phyloP scores from a whole-genome alignment of 2,329 filamentous ascomycete species.

The Calonectria hawksworthii region DNA sequence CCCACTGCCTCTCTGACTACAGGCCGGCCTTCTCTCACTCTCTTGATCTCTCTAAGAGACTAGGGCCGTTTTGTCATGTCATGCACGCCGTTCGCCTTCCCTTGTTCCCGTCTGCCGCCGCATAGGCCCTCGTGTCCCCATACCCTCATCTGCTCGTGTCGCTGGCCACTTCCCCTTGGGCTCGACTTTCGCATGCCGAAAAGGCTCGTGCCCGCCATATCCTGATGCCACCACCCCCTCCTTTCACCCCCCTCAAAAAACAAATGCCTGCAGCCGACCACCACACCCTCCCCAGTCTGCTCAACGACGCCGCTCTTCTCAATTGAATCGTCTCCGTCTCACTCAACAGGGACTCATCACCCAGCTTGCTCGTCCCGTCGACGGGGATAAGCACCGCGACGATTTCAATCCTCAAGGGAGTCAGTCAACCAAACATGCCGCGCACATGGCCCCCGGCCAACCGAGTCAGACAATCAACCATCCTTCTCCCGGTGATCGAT shows the following conservation, averaged over 20 bases:
- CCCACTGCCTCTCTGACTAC: not conserved
- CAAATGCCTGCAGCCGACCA: not conserved
- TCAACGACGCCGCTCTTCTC: slow-evolving; percentile 1
- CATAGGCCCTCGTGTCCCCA: not conserved
- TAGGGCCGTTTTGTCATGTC: slow-evolving; percentile 24
- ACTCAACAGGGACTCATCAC: not conserved
- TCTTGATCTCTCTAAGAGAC: not conserved
- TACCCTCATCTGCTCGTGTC: slow-evolving; percentile 5
- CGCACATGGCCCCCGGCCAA: slow-evolving; percentile 11
- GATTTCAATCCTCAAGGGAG: not conserved
- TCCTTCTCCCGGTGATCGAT: slow-evolving; percentile 17
- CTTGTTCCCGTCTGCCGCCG: slow-evolving; percentile 19
- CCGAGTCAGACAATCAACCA: slow-evolving; percentile 18
- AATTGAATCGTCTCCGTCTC: slow-evolving; percentile 9
- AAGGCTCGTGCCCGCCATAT: slow-evolving; percentile 5
- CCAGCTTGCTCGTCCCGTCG: not conserved
- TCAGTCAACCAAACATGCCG: not conserved
- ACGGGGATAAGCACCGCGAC: not conserved
- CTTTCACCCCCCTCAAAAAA: not conserved
- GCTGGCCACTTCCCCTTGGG: slow-evolving; percentile 16
- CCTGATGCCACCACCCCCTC: not conserved
- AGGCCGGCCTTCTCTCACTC: not conserved
- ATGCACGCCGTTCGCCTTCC: slow-evolving; percentile 26
- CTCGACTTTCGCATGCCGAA: slow-evolving; percentile 21
- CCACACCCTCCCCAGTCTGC: not conserved